These are phyloP conservation scores for Tylopilus plumbeoviolaceoides DNA, from an alignment of 768 basidiomycete species.

Conservation along the genomic window DNA sequence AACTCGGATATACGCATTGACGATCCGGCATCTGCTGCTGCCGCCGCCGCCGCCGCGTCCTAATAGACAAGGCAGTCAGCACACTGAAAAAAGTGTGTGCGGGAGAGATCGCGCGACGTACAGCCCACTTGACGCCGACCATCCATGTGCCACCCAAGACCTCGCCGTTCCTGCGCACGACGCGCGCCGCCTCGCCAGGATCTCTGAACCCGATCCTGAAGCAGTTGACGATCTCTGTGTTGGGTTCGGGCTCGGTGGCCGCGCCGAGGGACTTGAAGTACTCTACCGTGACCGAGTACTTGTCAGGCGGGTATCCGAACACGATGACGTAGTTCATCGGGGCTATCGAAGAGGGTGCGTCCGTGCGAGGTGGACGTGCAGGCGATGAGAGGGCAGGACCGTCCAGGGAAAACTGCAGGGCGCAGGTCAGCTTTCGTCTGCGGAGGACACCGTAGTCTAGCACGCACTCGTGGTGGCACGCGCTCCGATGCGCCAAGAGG, in stretches of 20 bases:
- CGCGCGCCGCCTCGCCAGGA: slow-evolving; percentile 69
- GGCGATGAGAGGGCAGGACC: slow-evolving; percentile 12
- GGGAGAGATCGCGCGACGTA: slow-evolving; percentile 36
- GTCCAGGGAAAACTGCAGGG: slow-evolving; percentile 22
- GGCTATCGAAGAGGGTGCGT: slow-evolving; percentile 27
- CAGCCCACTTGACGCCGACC: slow-evolving; percentile 85
- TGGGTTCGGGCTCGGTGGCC: slow-evolving; percentile 62
- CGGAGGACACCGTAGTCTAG: too few relatives aligned
- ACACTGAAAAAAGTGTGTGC: background rate
- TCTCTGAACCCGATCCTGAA: slow-evolving; percentile 75
- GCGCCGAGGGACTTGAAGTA: slow-evolving; percentile 74
- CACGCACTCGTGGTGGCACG: slow-evolving; percentile 20
- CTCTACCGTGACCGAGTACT: slow-evolving; percentile 65
- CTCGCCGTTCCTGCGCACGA: slow-evolving; percentile 81
- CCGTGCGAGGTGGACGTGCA: slow-evolving; percentile 19
- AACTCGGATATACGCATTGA: slow-evolving; percentile 24
- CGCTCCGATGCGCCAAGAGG: slow-evolving; percentile 29
- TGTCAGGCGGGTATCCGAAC: slow-evolving; percentile 86
- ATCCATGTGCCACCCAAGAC: slow-evolving; percentile 71
- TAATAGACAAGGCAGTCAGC: slow-evolving; percentile 22
- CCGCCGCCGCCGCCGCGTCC: slow-evolving; percentile 48
- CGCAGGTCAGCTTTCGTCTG: background rate
- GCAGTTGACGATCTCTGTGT: slow-evolving; percentile 71
- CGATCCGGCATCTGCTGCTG: slow-evolving; percentile 49
- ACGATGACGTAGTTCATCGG: slow-evolving; percentile 66